Base-by-base conservation (phyloP, 352 stramenopile species). In the Globisporangium takayamanum region DNA sequence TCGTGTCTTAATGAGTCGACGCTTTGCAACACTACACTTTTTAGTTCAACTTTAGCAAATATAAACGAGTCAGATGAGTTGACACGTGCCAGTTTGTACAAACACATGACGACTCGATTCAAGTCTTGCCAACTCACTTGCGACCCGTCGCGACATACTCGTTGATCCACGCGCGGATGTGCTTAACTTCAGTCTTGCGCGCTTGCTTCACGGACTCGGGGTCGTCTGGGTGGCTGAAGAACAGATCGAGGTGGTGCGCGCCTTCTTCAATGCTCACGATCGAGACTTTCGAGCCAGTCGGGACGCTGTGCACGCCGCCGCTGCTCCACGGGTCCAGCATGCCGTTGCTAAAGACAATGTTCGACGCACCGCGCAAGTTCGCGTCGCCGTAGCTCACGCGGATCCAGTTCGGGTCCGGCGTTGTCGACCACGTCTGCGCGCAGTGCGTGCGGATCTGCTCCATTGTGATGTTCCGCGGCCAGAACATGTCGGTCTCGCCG, bases 341-440 rank as follows among this genome's bases (percentile, higher is more conserved):
- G 15, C 95, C 95, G 68, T 98, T 98, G 54, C 87, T 97, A 55
- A 98, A 98, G 16, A 98, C 85, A 56, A 98, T 98, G 60, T 98
- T 98, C 36, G 90, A 97, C 25, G 76, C 78, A 7, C 62, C 73
- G 2, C 72, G 66, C 33, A 95, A 56, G 42, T 71, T 51, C 18
- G 62, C 66, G 50, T 92, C 84, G 30, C 87, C 87, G 57, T 93
- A 96, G 53, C 68, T 80, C 36, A 85, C 72, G 44, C 81, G 82
- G 52, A 92, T 90, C 63, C 76, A 88, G 47, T 88, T 53, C n/a
- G 82, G 77, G 41, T 92, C 72, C 0, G 87, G 87, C 10, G 73
- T 87, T 28, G 76, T 77, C 53, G 75, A 57, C 82, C 82, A 96
- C 33, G 68, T 70, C 15, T 66, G 50, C 39, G 88, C 67, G 67